Base-by-base conservation (phyloP, 78 protist genomes). In the slime mould (Dictyostelium discoideum) region DNA sequence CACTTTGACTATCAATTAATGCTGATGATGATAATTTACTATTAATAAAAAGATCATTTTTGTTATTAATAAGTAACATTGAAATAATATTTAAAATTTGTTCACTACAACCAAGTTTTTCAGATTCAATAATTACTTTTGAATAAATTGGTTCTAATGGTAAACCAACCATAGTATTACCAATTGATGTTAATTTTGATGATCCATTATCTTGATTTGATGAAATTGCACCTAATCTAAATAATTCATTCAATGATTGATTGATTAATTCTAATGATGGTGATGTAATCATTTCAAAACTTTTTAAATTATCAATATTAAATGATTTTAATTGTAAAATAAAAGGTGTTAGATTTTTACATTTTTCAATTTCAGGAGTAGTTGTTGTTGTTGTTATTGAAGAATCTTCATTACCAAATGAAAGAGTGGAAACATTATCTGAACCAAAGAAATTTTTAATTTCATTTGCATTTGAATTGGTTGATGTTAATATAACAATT, bases 231-330 rank as follows among this genome's bases (percentile, higher is more conserved):
- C 76, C 94, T 2, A 32, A 74, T 10, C 81, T 2, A 29, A 32
- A 16, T 9, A 98, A 93, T 10, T 79, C 50, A 22, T 82, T 67
- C 14, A 85, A 67, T 26, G 99, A 93, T 10, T 95, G 46, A 1
- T 16, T 57, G 20, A 96, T 3, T 40, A 80, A 11, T 69, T 84
- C 94, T 1, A 44, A 32, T 22, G 98, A 93, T 5, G 99, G 99
- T 37, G 98, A 97, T n/a, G 98, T 69, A 3, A 97, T 57, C n/a
- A 93, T 97, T 63, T 97, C 98, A 60, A 99, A 98, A 72, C 78
- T 92, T 22, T 78, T 7, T 5, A 98, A 44, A 87, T 97, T 87
- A 18, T 74, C 14, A 20, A 98, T 94, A 40, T 99, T 99, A 18
- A 97, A 57, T 11, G 96, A 83, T 7, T 92, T 96, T 40, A 98